Percentiles rank a stretch among this genome's conserved stretches.
These are phyloP conservation scores for Tephrocybe sp. DNA, from an alignment of 768 basidiomycete species.

Conservation along the genomic window DNA sequence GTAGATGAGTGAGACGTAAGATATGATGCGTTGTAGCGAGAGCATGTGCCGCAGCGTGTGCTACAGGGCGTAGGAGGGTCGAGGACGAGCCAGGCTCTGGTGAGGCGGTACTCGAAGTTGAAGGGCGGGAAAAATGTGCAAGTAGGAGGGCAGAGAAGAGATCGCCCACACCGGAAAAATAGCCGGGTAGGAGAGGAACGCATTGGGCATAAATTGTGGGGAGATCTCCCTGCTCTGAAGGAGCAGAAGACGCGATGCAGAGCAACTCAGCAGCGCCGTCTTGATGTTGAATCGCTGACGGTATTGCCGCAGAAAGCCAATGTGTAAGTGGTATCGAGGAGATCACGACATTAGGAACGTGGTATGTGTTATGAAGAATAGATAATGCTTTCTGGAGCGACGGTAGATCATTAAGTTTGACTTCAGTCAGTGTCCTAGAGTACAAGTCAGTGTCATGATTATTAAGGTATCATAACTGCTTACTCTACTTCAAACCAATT, in stretches of 20 bases:
- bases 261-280: conserved; percentile 53
- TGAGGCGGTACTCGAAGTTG: not conserved
- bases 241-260: conserved; percentile 74
- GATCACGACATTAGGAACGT: conserved; percentile 85
- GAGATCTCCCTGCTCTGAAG: conserved; percentile 13
- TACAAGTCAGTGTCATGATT: not conserved
- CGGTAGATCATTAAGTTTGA: conserved; percentile 58
- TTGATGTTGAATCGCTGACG: conserved; percentile 40
- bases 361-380: conserved; percentile 72
- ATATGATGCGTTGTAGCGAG: conserved; percentile 76
- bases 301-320: conserved; percentile 59
- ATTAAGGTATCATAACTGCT: conserved; percentile 21
- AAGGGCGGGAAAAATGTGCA: conserved; percentile 50
- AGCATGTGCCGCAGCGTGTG: conserved; percentile 63
- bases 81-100: not conserved
- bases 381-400: conserved; percentile 69
- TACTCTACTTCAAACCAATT: conserved; percentile 99
- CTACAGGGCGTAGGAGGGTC: conserved; percentile 34
- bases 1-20: conserved; percentile 55
- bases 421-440: conserved; percentile 70
- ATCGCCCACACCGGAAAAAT: conserved; percentile 97
- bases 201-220: conserved; percentile 59
- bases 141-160: conserved; percentile 92
- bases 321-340: conserved; percentile 76
- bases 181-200: conserved; percentile 81